Evolutionary conservation across 768 basidiomycete species (phyloP).

Genomic region (Coprinopsis marcescibilis): DNA sequence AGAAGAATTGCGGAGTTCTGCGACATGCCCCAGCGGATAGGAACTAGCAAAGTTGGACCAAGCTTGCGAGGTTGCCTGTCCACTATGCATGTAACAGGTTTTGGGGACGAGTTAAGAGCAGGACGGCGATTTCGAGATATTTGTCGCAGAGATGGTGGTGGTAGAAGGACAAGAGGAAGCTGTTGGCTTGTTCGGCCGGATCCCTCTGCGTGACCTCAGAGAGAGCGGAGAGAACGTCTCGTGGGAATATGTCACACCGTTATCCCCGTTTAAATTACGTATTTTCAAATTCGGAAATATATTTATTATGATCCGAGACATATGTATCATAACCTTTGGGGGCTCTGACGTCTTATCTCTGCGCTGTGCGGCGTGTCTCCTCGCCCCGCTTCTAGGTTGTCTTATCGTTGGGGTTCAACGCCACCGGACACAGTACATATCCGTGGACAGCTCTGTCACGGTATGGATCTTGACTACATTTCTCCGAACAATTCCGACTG

Average conservation of each 20-base stretch:
- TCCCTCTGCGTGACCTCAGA: neutral
- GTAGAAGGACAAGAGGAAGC: conserved; percentile 15
- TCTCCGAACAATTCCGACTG: too few species aligned
- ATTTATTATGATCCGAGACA: neutral
- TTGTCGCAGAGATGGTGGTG: conserved; percentile 13
- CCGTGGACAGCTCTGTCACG: too few species aligned
- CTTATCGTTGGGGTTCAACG: too few species aligned
- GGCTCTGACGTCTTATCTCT: too few species aligned
- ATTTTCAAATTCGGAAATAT: conserved; percentile 5
- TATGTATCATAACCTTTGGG: too few species aligned
- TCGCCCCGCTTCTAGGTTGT: too few species aligned
- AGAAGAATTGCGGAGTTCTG: neutral
- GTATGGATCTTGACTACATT: too few species aligned
- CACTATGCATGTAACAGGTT: conserved; percentile 4
- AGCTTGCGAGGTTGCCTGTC: neutral
- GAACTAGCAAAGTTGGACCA: conserved; percentile 1
- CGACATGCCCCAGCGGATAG: neutral
- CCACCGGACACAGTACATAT: too few species aligned
- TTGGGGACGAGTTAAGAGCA: conserved; percentile 19
- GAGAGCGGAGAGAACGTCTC: too few species aligned
- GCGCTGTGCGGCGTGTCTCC: too few species aligned
- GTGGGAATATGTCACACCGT: conserved; percentile 1
- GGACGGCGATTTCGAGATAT: conserved; percentile 4
- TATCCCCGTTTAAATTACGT: conserved; percentile 7
- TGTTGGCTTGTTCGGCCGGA: conserved; percentile 12